A percentile compares a stretch with the other conserved stretches of the same genome.
These are phyloP conservation scores for Pugionium cornutum DNA, from an alignment of 345 rosid genomes.

Conservation along the genomic window DNA sequence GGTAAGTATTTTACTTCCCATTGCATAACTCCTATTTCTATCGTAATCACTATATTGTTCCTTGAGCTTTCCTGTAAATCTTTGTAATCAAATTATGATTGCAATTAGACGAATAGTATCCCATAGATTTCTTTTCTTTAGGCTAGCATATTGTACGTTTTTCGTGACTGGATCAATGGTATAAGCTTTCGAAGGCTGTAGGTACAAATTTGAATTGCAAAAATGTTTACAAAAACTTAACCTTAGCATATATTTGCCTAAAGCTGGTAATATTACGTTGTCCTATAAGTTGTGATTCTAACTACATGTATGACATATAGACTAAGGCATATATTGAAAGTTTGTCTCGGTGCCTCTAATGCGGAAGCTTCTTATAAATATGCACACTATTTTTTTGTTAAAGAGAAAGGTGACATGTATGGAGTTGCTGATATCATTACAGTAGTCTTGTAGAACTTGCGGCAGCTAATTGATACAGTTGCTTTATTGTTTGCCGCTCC, in stretches of 20 bases:
- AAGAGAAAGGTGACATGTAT: neutral
- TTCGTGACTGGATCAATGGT: neutral
- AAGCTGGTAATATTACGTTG: constrained; percentile 3
- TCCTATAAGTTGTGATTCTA: constrained; percentile 1
- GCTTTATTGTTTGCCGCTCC: constrained; percentile 6
- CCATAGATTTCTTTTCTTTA: constrained; percentile 6
- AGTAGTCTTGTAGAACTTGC: constrained; percentile 20
- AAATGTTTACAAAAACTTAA: neutral
- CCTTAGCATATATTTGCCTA: neutral
- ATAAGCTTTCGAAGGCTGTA: constrained; percentile 12
- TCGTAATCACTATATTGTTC: neutral
- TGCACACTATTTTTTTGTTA: too few relatives aligned
- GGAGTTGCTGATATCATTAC: constrained; percentile 20
- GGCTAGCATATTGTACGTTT: constrained; percentile 8
- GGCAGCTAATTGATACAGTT: constrained; percentile 17
- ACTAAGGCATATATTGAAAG: neutral
- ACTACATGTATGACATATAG: constrained; percentile 2
- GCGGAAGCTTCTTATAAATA: neutral
- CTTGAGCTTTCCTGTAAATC: too few relatives aligned
- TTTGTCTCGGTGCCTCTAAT: neutral
- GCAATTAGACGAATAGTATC: constrained; percentile 3
- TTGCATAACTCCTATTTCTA: neutral
- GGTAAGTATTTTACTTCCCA: constrained; percentile 51
- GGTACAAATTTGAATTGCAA: neutral
- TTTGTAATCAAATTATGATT: neutral